Conservation (phyloP, 495 filamentous ascomycete genomes). For the Rostrohypoxylon terebratum region DNA sequence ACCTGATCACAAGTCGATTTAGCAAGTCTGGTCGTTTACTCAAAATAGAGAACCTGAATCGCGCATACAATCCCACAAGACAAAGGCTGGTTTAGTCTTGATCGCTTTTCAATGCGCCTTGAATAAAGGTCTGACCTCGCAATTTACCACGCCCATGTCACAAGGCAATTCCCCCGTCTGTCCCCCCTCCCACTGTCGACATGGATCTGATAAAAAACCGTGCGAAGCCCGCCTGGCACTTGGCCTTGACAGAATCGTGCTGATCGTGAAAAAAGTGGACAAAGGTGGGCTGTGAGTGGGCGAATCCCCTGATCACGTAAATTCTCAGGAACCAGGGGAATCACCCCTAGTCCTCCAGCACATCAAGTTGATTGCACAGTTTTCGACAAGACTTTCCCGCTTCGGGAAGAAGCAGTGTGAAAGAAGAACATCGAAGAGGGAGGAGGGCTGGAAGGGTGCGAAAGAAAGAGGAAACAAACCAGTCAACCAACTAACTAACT, state of each 20-base stretch:
- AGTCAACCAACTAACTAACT: no score
- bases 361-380: slow-evolving; percentile 40
- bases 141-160: slow-evolving; percentile 40
- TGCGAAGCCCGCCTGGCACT: slow-evolving; percentile 14
- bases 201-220: slow-evolving; percentile 31
- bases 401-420: slow-evolving; percentile 25
- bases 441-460: no score
- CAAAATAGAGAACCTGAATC: slow-evolving; percentile 10
- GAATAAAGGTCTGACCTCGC: slow-evolving; percentile 33
- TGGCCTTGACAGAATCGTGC: slow-evolving; percentile 22
- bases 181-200: slow-evolving; percentile 21
- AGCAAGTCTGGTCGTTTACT: background rate
- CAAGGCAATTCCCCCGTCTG: slow-evolving; percentile 19
- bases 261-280: slow-evolving; percentile 19
- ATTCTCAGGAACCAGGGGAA: background rate
- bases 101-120: slow-evolving; percentile 34
- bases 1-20: background rate
- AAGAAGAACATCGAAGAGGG: background rate
- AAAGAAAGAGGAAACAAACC: slow-evolving; percentile 36
- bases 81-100: slow-evolving; percentile 18
- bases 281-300: slow-evolving; percentile 13
- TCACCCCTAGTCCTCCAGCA: slow-evolving; percentile 28
- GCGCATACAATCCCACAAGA: background rate
- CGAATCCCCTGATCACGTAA: slow-evolving; percentile 25
- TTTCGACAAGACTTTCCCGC: slow-evolving; percentile 21